Conservation (phyloP, 2,329 filamentous ascomycete species). For the Phialocephala sp. region DNA sequence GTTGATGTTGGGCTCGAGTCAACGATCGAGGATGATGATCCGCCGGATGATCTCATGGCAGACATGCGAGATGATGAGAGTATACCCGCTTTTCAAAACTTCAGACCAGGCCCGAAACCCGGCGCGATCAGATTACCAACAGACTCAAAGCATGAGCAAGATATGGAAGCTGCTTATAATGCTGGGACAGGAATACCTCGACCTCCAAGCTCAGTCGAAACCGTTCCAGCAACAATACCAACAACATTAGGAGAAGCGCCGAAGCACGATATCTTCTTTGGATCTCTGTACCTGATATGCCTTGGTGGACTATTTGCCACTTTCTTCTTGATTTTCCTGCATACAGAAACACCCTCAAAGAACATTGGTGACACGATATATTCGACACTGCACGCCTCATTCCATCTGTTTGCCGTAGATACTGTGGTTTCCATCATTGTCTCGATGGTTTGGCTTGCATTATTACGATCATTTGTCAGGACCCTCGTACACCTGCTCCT, state of each 20-base stretch:
- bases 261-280: constrained; percentile 89
- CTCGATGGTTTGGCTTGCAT: constrained; percentile 87
- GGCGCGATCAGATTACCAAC: constrained; percentile 41
- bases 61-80: constrained; percentile 58
- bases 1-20: constrained; percentile 87
- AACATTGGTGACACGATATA: constrained; percentile 94
- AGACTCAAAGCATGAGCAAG: constrained; percentile 30
- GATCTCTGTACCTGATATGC: constrained; percentile 85
- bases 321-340: constrained; percentile 86
- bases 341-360: constrained; percentile 74
- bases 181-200: constrained; percentile 31
- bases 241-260: constrained; percentile 71
- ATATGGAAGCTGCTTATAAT: constrained; percentile 35
- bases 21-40: constrained; percentile 62
- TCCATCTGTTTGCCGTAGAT: constrained; percentile 88
- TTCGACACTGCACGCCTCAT: constrained; percentile 82
- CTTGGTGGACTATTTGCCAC: constrained; percentile 85
- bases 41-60: constrained; percentile 63
- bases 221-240: constrained; percentile 61
- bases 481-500: constrained; percentile 82
- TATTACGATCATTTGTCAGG: constrained; percentile 85
- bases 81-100: constrained; percentile 67
- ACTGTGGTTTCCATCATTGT: constrained; percentile 89
- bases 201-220: constrained; percentile 43
- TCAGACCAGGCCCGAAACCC: constrained; percentile 44